Evolutionary conservation across 2,329 filamentous ascomycete genomes (phyloP).

Genomic region (Didymella lethalis): DNA sequence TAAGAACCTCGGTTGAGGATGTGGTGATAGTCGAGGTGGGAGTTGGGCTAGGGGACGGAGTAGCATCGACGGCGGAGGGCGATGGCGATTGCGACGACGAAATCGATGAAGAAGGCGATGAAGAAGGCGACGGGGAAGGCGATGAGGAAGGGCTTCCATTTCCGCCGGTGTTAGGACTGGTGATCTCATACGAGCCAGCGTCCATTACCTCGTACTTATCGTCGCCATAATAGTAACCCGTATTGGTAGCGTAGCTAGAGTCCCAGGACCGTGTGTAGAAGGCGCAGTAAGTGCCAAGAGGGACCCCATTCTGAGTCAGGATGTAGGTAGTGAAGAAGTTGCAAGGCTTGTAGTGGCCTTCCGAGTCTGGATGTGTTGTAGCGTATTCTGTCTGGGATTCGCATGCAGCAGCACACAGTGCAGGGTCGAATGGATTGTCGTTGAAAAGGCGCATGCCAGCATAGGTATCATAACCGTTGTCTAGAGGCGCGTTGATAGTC

Average conservation of each 20-base stretch:
- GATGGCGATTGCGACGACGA: too few species aligned
- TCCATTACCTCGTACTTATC: constrained; percentile 1
- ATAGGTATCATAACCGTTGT: constrained; percentile 13
- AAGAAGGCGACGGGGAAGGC: too few species aligned
- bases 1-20: too few species aligned
- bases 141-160: too few species aligned
- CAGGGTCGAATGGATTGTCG: constrained; percentile 1
- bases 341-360: constrained; percentile 26
- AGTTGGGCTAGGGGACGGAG: too few species aligned
- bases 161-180: neutral
- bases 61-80: too few species aligned
- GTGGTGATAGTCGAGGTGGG: too few species aligned
- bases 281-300: constrained; percentile 4
- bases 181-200: neutral
- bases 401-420: constrained; percentile 8
- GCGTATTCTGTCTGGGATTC: constrained; percentile 2
- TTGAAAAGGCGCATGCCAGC: constrained; percentile 10
- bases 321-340: constrained; percentile 11
- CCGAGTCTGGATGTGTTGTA: constrained; percentile 1
- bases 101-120: too few species aligned
- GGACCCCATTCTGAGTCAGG: constrained; percentile 2
- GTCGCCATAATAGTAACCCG: neutral
- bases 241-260: neutral
- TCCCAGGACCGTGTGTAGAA: constrained; percentile 3
- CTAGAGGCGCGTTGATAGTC: constrained; percentile 8